A percentile compares a stretch with the other conserved stretches of the same genome.
phyloP scores from a whole-genome alignment of 2,329 filamentous ascomycete species.

The Talaromyces sp. region DNA sequence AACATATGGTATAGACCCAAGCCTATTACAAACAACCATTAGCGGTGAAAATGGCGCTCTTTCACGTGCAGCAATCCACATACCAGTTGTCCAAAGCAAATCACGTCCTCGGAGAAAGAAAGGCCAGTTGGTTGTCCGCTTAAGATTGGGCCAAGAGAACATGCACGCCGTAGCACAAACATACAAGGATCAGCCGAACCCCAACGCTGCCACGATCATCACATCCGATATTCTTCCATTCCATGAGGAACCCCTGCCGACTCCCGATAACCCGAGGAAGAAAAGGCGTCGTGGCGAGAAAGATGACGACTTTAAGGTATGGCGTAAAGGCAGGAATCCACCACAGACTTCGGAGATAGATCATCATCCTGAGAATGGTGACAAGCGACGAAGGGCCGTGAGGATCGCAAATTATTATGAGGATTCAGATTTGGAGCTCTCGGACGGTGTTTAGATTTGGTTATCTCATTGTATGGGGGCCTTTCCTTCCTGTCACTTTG shows the following conservation, averaged over 20 bases:
- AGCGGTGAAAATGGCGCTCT: neutral
- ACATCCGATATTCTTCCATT: constrained; percentile 13
- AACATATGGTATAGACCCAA: constrained; percentile 1
- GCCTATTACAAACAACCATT: neutral
- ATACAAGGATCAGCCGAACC: neutral
- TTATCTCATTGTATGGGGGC: neutral
- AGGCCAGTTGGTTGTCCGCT: constrained; percentile 12
- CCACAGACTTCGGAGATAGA: neutral
- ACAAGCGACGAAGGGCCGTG: constrained; percentile 12
- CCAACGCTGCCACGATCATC: neutral
- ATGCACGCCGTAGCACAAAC: constrained; percentile 4
- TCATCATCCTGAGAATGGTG: neutral
- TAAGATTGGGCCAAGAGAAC: constrained; percentile 14
- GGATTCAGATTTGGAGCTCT: constrained; percentile 15
- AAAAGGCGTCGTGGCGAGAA: constrained; percentile 23
- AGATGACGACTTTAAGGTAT: constrained; percentile 28
- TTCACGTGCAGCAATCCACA: constrained; percentile 5
- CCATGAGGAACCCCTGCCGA: neutral
- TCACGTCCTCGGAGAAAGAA: constrained; percentile 2
- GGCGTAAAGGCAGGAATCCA: constrained; percentile 15
- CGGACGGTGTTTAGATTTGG: constrained; percentile 10
- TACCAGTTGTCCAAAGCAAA: constrained; percentile 1
- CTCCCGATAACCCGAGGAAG: constrained; percentile 3
- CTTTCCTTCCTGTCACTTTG: neutral
- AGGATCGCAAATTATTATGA: constrained; percentile 19